phyloP scores from a whole-genome alignment of 805 yeast genomes.

The Kazachstania bromeliacearum region DNA sequence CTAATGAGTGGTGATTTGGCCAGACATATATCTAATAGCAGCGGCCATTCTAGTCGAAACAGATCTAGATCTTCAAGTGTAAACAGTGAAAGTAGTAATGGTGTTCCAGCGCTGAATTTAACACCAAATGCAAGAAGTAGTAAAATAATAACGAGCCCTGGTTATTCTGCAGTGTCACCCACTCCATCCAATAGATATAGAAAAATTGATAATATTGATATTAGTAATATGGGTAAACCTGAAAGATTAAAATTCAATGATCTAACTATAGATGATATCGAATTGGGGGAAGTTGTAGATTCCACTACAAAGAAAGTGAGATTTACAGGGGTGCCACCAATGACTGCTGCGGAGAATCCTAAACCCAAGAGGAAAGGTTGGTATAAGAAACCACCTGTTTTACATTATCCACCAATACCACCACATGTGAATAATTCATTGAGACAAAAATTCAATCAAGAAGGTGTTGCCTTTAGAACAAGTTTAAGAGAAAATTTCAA shows the following conservation, averaged over 20 bases:
- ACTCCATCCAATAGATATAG: not conserved
- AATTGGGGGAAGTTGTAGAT: not conserved
- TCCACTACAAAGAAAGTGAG: constrained; percentile 24
- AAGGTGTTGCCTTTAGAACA: constrained; percentile 29
- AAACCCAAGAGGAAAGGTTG: constrained; percentile 29
- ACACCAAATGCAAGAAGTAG: not conserved
- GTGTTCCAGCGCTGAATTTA: not conserved
- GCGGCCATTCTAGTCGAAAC: not conserved
- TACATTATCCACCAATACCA: constrained; percentile 29
- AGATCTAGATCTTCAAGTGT: constrained; percentile 6
- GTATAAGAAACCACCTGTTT: constrained; percentile 30
- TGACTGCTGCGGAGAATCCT: constrained; percentile 23
- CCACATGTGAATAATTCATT: constrained; percentile 8
- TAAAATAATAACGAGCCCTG: too few relatives aligned
- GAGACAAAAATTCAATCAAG: constrained; percentile 20
- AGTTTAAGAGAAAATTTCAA: constrained; percentile 18
- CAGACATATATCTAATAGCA: not conserved
- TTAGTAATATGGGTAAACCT: not conserved
- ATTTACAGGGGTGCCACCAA: constrained; percentile 30
- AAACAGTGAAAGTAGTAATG: not conserved
- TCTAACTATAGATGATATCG: not conserved
- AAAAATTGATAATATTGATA: not conserved
- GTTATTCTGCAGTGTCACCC: too few relatives aligned
- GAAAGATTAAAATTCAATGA: not conserved
- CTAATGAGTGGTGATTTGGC: constrained; percentile 7